Base-by-base conservation (phyloP, 139 green algal genomes). In the Choricystis sp. region DNA sequence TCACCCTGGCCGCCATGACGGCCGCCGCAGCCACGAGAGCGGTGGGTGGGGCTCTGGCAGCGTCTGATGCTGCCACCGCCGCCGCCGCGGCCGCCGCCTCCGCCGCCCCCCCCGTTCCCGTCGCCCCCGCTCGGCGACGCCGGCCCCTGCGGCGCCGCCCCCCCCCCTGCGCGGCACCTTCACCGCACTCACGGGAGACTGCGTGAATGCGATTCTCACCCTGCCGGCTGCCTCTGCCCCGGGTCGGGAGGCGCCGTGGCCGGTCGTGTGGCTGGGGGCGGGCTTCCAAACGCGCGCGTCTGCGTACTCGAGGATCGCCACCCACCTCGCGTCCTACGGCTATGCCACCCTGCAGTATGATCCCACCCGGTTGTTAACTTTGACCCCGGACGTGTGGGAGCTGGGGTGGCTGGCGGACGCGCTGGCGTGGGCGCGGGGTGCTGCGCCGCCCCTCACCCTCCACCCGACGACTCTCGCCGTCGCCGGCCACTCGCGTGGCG, bases 401-500 rank as follows among this genome's bases (percentile, higher is more conserved):
- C 61, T 72, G 61, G 55, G 61, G 0, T 72, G 67, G 14, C 40
- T 68, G 22, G 52, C 29, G 1, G 26, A 57, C 19, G 66, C 26
- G 5, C 20, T 72, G 1, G 59, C 25, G 24, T 72, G 66, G 66
- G 29, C 66, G 31, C 49, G 61, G 56, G 4, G 26, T 22, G 60
- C 66, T 1, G 22, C 29, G 20, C 29, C 22, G 3, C 3, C 49
- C 31, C 26, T 63, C 29, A 19, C 21, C 40, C 40, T 52, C 9
- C 9, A 52, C 40, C 9, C 40, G 40, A 16, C 40, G 9, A 16
- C 40, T 16, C 28, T 71, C 21, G 58, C 62, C 14, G 21, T 66
- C 19, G 66, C 66, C 21, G 77, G 77, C 0, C 77, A 83, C 61
- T 78, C 70, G 70, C 63, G 77, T 20, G 77, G 77, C 21, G 77